phyloP scores from a whole-genome alignment of 805 yeast species.

The Teunomyces tritomae region DNA sequence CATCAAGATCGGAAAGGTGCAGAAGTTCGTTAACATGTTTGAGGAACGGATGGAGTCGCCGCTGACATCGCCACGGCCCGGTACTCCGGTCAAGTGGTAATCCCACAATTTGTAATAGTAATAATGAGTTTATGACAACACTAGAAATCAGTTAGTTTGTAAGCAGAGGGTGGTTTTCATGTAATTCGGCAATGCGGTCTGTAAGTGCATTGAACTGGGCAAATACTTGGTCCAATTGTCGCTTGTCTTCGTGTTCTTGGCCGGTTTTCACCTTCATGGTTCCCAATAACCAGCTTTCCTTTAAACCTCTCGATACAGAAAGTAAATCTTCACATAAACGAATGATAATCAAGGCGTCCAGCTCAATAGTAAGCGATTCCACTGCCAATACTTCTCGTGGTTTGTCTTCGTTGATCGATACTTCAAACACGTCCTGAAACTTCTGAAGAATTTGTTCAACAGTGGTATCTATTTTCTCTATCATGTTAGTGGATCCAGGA shows the following conservation, averaged over 20 bases:
- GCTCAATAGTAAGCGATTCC: constrained; percentile 56
- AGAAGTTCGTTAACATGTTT: constrained; percentile 42
- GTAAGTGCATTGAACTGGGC: constrained; percentile 34
- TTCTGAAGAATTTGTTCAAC: constrained; percentile 51
- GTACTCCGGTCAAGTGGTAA: constrained; percentile 5
- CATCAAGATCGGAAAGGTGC: constrained; percentile 46
- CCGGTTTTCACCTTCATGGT: constrained; percentile 39
- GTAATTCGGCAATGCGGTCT: constrained; percentile 23
- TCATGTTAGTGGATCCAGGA: constrained; percentile 17
- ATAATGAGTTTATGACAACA: constrained; percentile 1
- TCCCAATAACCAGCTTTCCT: constrained; percentile 59
- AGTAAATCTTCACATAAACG: constrained; percentile 53
- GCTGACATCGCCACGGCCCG: neutral
- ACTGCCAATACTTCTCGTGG: constrained; percentile 44
- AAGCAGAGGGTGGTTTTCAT: neutral
- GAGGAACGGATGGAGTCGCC: constrained; percentile 28
- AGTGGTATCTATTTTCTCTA: constrained; percentile 50
- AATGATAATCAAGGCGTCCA: constrained; percentile 49
- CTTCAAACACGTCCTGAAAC: constrained; percentile 52
- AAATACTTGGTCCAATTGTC: constrained; percentile 24
- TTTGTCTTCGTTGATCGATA: constrained; percentile 41
- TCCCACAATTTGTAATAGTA: neutral
- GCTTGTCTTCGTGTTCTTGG: constrained; percentile 13
- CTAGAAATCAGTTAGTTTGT: neutral
- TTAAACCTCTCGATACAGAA: constrained; percentile 45